Evolutionary conservation across 2,329 filamentous ascomycete genomes (phyloP), one percentile per base, ranked within the genome.

Genomic region (Ceratocystis huliohia): DNA sequence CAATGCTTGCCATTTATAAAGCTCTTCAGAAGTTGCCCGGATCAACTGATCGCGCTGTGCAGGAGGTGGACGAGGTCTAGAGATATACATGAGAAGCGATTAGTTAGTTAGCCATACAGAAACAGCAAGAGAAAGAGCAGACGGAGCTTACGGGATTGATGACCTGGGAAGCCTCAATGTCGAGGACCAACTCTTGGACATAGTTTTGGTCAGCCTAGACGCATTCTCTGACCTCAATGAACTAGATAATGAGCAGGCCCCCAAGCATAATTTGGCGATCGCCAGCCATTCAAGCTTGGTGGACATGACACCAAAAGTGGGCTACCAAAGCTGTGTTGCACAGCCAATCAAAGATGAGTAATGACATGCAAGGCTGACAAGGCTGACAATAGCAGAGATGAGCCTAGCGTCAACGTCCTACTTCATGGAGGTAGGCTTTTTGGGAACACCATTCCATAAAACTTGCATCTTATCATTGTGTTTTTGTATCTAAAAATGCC

Each of bases 1-100:
- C 66, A 75, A 74, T 69, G 81, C 80, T 79, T 99, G 94, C 92
- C 92, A 96, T 72, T 83, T 78, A 78, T 97, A 99, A 15, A 96
- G 82, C 64, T 92, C 87, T 78, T 96, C 89, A 75, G 91, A 87
- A 76, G 88, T 94, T 83, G 84, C 81, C 73, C 84, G 81, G 61
- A 96, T 82, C 76, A 94, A 86, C 69, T 78, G 74, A 15, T 79
- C 76, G 65, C 81, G 78, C 33, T 79, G 74, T 66, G 78, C 78
- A 30, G 80, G 75, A 64, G 77, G 76, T 62, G 82, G 80, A 70
- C 83, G 80, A 70, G 80, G 78, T 68, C 83, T 85, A 69, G 2
- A 67, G 25, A 37, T 61, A 61, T 7, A 62, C 13, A 10, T 41
- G 33, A 13, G 8, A 22, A 46, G 22, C 7, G 22, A 28, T 56